These are phyloP conservation scores for Isabelozyma rhagii DNA, from an alignment of 805 yeast species.

Conservation along the genomic window DNA sequence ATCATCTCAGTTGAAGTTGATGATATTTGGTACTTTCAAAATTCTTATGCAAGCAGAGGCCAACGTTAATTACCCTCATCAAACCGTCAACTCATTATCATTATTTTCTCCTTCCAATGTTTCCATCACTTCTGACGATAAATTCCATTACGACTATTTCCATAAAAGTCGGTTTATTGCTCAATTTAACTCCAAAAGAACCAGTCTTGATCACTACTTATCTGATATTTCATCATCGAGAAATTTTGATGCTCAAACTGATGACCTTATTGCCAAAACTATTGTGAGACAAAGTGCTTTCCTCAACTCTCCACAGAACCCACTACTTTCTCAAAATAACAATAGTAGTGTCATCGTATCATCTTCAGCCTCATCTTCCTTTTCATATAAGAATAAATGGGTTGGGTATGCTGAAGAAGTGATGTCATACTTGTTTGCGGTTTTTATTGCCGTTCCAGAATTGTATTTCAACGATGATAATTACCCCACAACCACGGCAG, in stretches of 20 bases:
- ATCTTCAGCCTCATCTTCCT: neutral
- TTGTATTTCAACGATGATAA: conserved; percentile 27
- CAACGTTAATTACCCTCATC: conserved; percentile 1
- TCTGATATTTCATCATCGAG: conserved; percentile 2
- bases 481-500: conserved; percentile 15
- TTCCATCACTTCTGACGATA: conserved; percentile 11
- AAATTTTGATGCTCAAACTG: neutral
- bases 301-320: neutral
- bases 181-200: conserved; percentile 6
- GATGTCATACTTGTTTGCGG: conserved; percentile 27
- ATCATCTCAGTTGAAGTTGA: conserved; percentile 18
- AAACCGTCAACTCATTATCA: neutral
- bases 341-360: neutral
- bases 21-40: conserved; percentile 23
- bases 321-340: conserved; percentile 1
- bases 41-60: conserved; percentile 19
- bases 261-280: conserved; percentile 1
- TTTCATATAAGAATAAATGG: neutral
- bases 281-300: neutral
- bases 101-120: conserved; percentile 7
- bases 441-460: conserved; percentile 32
- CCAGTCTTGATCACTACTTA: conserved; percentile 16
- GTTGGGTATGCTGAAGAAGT: conserved; percentile 22
- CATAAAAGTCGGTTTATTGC: conserved; percentile 4
- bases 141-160: conserved; percentile 8